These are phyloP conservation scores for Penicillium brevicompactum DNA, from an alignment of 2,329 filamentous ascomycete genomes.

Conservation along the genomic window DNA sequence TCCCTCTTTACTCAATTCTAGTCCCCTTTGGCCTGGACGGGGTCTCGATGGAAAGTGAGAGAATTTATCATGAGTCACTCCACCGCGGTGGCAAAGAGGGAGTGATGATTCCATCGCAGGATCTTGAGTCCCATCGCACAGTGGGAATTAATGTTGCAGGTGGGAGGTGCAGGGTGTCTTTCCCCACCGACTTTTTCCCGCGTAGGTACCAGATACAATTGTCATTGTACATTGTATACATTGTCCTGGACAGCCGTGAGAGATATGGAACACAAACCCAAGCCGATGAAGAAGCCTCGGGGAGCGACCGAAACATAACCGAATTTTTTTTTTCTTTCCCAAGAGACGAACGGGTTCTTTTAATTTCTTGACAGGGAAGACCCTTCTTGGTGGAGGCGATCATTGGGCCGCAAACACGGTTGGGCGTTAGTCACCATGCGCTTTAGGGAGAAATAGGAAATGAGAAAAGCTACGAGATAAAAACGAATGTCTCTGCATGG, in stretches of 20 bases:
- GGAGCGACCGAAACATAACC: not conserved
- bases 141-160: not conserved
- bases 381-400: constrained; percentile 18
- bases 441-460: constrained; percentile 10
- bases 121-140: not conserved
- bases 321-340: not conserved
- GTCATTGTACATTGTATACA: constrained; percentile 15
- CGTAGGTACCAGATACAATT: constrained; percentile 19
- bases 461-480: not conserved
- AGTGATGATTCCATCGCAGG: not conserved
- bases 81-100: constrained; percentile 11
- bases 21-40: constrained; percentile 7
- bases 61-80: constrained; percentile 2
- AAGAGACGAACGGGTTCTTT: not conserved
- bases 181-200: constrained; percentile 25
- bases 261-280: not conserved
- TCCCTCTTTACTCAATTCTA: constrained; percentile 7
- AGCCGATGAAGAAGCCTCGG: not conserved
- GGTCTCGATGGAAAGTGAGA: not conserved
- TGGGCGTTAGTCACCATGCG: constrained; percentile 14
- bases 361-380: constrained; percentile 5
- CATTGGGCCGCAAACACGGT: constrained; percentile 27
- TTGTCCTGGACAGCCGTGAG: not conserved
- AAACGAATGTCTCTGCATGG: not conserved
- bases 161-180: constrained; percentile 7